Percentiles rank a stretch among this genome's conserved stretches.
These are phyloP conservation scores for Bipolaris gigantea DNA, from an alignment of 2,329 filamentous ascomycete species.

Conservation along the genomic window DNA sequence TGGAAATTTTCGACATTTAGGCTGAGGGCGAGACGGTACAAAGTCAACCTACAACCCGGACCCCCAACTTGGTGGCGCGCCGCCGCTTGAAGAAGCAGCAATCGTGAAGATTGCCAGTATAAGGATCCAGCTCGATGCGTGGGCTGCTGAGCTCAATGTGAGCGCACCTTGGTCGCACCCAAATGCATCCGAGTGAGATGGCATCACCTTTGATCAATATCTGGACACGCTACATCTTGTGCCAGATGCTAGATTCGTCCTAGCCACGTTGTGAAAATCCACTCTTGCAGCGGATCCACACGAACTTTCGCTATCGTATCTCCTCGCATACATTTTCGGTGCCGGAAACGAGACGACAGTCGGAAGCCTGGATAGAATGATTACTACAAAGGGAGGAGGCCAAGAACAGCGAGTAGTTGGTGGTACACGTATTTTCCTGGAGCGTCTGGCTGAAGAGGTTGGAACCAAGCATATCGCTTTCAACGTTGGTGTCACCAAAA, in stretches of 20 bases:
- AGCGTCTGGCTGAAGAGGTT: slow-evolving; percentile 17
- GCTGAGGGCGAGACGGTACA: slow-evolving; percentile 14
- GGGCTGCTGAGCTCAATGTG: slow-evolving; percentile 23
- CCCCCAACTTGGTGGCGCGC: slow-evolving; percentile 15
- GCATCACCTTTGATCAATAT: slow-evolving; percentile 16
- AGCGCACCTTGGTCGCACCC: slow-evolving; percentile 21
- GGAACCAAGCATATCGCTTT: slow-evolving; percentile 21
- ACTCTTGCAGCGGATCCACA: slow-evolving; percentile 18
- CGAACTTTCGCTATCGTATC: slow-evolving; percentile 22
- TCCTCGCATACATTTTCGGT: slow-evolving; percentile 24
- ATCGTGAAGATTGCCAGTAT: slow-evolving; percentile 15
- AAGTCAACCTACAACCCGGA: slow-evolving; percentile 14
- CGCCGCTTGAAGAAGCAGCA: slow-evolving; percentile 12
- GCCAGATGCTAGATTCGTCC: slow-evolving; percentile 14
- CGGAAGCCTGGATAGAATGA: slow-evolving; percentile 18
- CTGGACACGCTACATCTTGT: slow-evolving; percentile 2
- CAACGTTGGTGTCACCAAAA: slow-evolving; percentile 18
- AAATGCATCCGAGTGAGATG: slow-evolving; percentile 17
- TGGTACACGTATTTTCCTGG: slow-evolving; percentile 26
- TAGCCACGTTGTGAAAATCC: slow-evolving; percentile 15
- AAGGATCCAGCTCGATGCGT: slow-evolving; percentile 17
- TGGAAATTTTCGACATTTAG: slow-evolving; percentile 22
- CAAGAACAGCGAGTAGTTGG: slow-evolving; percentile 27
- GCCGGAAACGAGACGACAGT: slow-evolving; percentile 22
- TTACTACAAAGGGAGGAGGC: slow-evolving; percentile 13